Evolutionary conservation across 1,284 basidiomycete species (phyloP).

Genomic region (Irpex lacteus): DNA sequence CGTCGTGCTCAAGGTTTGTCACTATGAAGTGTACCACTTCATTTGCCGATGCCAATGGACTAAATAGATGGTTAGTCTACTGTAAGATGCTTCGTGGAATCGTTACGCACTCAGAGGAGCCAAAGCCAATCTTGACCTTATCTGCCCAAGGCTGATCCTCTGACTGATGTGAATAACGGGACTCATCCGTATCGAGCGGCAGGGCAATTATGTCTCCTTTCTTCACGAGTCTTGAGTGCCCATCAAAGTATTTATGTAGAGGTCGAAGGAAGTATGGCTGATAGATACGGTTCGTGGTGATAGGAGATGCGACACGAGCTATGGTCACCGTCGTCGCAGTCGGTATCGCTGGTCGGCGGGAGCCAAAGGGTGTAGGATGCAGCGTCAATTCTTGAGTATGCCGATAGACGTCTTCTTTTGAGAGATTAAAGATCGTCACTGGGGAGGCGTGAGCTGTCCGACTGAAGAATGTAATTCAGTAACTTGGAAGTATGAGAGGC

Average conservation of each 20-base stretch:
- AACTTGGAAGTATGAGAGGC: neutral
- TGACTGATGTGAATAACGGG: conserved; percentile 19
- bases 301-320: conserved; percentile 81
- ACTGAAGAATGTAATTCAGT: conserved; percentile 1
- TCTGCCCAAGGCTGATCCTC: neutral
- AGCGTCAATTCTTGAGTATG: conserved; percentile 30
- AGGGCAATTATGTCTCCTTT: conserved; percentile 82
- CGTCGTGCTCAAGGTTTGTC: conserved; percentile 71
- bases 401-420: conserved; percentile 21
- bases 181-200: conserved; percentile 55
- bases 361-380: conserved; percentile 53
- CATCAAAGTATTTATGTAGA: conserved; percentile 68
- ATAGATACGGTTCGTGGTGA: conserved; percentile 72
- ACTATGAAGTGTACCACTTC: conserved; percentile 74
- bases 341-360: conserved; percentile 60
- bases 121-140: neutral
- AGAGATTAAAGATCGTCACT: conserved; percentile 55
- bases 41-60: conserved; percentile 23
- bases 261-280: conserved; percentile 70
- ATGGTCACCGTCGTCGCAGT: conserved; percentile 74
- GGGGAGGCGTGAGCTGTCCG: conserved; percentile 44
- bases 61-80: conserved; percentile 6
- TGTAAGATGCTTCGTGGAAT: neutral
- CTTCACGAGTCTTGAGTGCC: conserved; percentile 62
- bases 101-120: conserved; percentile 8